These are phyloP conservation scores for Quercus dentata DNA, from an alignment of 306 rosid genomes.

Conservation along the genomic window DNA sequence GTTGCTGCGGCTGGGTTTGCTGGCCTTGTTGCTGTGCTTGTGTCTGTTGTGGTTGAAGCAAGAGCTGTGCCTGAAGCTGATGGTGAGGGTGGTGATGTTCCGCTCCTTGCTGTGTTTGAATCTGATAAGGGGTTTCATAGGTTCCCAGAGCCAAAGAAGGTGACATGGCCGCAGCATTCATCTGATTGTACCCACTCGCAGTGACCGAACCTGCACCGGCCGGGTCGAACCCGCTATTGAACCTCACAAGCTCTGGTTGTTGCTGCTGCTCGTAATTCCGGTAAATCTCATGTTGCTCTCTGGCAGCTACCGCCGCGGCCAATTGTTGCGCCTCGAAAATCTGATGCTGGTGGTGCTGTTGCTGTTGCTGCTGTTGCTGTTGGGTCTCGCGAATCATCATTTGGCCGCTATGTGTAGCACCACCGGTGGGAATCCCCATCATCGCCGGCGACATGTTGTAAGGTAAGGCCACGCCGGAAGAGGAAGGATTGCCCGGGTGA, in stretches of 20 bases:
- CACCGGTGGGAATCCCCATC: conserved; percentile 22
- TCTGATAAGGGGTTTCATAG: conserved; percentile 51
- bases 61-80: conserved; percentile 57
- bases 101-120: conserved; percentile 37
- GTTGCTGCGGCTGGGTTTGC: conserved; percentile 34
- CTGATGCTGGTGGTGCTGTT: conserved; percentile 35
- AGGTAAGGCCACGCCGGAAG: conserved; percentile 24
- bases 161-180: conserved; percentile 37
- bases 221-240: conserved; percentile 57
- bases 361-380: conserved; percentile 14
- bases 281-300: conserved; percentile 70
- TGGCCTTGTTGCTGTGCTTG: conserved; percentile 36
- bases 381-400: conserved; percentile 56
- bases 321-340: conserved; percentile 59
- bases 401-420: conserved; percentile 21
- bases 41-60: conserved; percentile 61
- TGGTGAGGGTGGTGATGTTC: conserved; percentile 35
- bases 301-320: conserved; percentile 53
- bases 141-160: conserved; percentile 74
- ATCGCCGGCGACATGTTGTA: conserved; percentile 32
- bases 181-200: conserved; percentile 49
- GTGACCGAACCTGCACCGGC: conserved; percentile 34
- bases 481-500: conserved; percentile 23
- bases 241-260: conserved; percentile 47
- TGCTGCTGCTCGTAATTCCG: conserved; percentile 46